Conservation (phyloP, 2,329 filamentous ascomycete genomes). For the Fusarium penzigii region DNA sequence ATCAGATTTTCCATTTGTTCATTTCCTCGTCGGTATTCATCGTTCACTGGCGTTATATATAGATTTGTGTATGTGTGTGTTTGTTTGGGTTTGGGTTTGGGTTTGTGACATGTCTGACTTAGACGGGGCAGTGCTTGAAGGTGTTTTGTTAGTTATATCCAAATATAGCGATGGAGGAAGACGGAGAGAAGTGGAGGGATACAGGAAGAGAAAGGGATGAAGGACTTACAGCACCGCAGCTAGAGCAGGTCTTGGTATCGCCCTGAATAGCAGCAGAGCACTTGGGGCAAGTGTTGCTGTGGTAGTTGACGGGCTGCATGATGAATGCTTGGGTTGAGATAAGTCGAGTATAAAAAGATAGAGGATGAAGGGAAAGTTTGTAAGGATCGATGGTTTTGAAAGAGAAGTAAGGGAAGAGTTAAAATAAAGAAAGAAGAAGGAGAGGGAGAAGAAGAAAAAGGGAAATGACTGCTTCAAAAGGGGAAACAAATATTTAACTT, state of each 20-base stretch:
- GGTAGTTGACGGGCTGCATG: slow-evolving; percentile 40
- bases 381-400: neutral
- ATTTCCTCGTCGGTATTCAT: too few species aligned
- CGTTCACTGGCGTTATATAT: too few species aligned
- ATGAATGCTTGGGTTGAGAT: slow-evolving; percentile 4
- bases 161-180: neutral
- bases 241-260: slow-evolving; percentile 52
- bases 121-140: slow-evolving; percentile 29
- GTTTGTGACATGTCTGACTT: slow-evolving; percentile 3
- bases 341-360: neutral
- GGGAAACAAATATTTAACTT: too few species aligned
- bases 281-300: slow-evolving; percentile 54
- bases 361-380: neutral
- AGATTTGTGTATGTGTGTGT: neutral
- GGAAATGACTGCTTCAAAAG: too few species aligned
- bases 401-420: neutral
- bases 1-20: too few species aligned
- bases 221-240: slow-evolving; percentile 58
- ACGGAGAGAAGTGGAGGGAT: neutral
- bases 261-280: slow-evolving; percentile 51
- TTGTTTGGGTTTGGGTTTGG: neutral
- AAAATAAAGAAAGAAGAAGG: too few species aligned
- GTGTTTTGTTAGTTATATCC: slow-evolving; percentile 3
- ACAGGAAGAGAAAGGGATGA: neutral
- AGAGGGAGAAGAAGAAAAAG: too few species aligned